These are phyloP conservation scores for Xylaria sp. DNA, from an alignment of 495 filamentous ascomycete genomes.

Conservation along the genomic window DNA sequence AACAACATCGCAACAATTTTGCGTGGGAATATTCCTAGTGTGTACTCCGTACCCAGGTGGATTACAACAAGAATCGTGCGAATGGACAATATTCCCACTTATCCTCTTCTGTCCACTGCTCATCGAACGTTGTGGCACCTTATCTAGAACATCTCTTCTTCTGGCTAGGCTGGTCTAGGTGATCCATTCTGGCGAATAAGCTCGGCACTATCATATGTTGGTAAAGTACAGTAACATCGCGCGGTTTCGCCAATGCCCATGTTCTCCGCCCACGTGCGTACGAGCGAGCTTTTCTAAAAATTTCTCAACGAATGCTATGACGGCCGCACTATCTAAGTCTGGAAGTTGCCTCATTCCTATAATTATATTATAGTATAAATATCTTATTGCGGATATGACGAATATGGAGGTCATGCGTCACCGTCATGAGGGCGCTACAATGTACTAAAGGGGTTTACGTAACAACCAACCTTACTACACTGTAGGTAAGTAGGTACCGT, in stretches of 20 bases:
- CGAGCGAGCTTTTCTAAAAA: not conserved
- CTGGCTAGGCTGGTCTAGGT: slow-evolving; percentile 20
- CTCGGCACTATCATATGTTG: slow-evolving; percentile 10
- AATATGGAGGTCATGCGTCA: not conserved
- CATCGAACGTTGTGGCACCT: slow-evolving; percentile 18
- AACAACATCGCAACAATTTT: not conserved
- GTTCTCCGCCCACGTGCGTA: slow-evolving; percentile 8
- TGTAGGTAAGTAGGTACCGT: too few relatives aligned
- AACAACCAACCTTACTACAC: not conserved
- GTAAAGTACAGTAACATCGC: slow-evolving; percentile 23
- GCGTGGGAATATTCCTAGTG: not conserved
- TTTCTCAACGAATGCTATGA: not conserved
- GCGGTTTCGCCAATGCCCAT: slow-evolving; percentile 17
- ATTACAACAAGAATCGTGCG: not conserved
- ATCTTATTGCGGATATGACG: not conserved
- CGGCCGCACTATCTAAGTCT: not conserved
- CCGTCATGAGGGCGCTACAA: not conserved
- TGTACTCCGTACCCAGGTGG: too few relatives aligned
- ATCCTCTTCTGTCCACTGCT: not conserved
- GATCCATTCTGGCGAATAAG: slow-evolving; percentile 16
- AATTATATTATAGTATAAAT: not conserved
- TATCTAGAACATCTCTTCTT: slow-evolving; percentile 29
- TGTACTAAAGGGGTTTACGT: not conserved
- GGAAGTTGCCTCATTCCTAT: not conserved
- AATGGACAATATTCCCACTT: not conserved